Conservation (phyloP, 2,329 filamentous ascomycete genomes). For the Calonectria naviculata region DNA sequence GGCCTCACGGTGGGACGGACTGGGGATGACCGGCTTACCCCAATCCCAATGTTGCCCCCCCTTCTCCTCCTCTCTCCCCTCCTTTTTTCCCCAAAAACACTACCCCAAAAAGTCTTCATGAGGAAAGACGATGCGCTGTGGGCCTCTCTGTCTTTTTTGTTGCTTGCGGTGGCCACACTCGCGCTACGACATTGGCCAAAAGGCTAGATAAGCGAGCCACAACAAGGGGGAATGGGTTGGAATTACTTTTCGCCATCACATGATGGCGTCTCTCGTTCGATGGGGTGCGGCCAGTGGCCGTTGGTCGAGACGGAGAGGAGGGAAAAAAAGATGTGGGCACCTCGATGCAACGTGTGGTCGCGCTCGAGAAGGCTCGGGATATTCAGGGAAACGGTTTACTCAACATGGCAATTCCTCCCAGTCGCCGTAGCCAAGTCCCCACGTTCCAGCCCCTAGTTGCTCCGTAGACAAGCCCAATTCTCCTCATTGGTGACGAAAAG, state of each 20-base stretch:
- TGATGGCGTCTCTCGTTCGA: conserved; percentile 1
- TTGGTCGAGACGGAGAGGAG: not conserved
- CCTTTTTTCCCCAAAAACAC: not conserved
- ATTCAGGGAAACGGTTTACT: not conserved
- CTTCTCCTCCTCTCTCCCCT: not conserved
- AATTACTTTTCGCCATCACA: not conserved
- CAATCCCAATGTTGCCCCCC: not conserved
- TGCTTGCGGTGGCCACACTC: not conserved
- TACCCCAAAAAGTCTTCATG: not conserved
- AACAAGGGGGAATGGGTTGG: not conserved
- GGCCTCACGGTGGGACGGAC: conserved; percentile 2
- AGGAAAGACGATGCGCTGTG: not conserved
- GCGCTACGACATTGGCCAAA: not conserved
- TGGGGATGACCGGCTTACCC: not conserved
- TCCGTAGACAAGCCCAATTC: not conserved
- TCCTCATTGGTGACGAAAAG: not conserved
- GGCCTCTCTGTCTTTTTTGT: not conserved
- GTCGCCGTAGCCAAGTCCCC: not conserved
- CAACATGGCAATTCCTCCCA: not conserved
- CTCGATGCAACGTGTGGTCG: conserved; percentile 12
- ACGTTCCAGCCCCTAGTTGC: not conserved
- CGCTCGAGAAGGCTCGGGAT: conserved; percentile 6
- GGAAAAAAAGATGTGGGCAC: not conserved
- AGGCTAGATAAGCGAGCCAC: conserved; percentile 9
- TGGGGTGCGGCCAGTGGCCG: not conserved